phyloP scores from a whole-genome alignment of 345 rosid species.

The Turnera subulata region DNA sequence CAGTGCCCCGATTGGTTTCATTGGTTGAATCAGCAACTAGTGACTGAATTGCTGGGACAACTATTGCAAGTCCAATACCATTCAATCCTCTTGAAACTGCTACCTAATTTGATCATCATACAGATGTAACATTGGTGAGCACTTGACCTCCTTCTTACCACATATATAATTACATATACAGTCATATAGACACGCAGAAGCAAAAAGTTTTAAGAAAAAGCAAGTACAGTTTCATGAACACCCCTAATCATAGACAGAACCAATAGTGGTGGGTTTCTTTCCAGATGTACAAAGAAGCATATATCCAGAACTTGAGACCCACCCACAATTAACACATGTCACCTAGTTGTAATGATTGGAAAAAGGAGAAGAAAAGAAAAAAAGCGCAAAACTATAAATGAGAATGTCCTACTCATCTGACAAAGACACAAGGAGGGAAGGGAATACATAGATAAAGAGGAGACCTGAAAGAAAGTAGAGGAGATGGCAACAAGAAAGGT shows the following conservation, averaged over 20 bases:
- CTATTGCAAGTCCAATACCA: constrained; percentile 86
- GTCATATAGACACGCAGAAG: too few species aligned
- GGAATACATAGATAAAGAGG: not conserved
- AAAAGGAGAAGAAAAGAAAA: too few species aligned
- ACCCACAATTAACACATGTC: not conserved
- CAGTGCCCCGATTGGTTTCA: constrained; percentile 66
- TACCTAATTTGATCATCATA: constrained; percentile 46
- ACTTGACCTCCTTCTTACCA: not conserved
- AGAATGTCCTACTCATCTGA: not conserved
- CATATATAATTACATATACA: too few species aligned
- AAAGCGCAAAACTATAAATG: too few species aligned
- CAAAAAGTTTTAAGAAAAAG: too few species aligned
- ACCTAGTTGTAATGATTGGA: too few species aligned
- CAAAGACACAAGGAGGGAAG: not conserved
- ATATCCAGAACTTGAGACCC: not conserved
- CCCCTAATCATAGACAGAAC: not conserved
- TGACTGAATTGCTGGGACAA: constrained; percentile 77
- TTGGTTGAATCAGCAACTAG: constrained; percentile 76
- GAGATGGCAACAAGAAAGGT: constrained; percentile 65
- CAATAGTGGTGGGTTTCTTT: too few species aligned
- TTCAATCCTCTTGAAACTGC: constrained; percentile 83
- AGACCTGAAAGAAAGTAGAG: constrained; percentile 59
- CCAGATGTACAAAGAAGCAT: not conserved
- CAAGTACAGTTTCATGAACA: too few species aligned
- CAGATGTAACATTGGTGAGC: not conserved